Percentiles rank a stretch among this genome's conserved stretches.
phyloP scores from a whole-genome alignment of 352 stramenopile genomes.

The Phytopythium oedochilum region DNA sequence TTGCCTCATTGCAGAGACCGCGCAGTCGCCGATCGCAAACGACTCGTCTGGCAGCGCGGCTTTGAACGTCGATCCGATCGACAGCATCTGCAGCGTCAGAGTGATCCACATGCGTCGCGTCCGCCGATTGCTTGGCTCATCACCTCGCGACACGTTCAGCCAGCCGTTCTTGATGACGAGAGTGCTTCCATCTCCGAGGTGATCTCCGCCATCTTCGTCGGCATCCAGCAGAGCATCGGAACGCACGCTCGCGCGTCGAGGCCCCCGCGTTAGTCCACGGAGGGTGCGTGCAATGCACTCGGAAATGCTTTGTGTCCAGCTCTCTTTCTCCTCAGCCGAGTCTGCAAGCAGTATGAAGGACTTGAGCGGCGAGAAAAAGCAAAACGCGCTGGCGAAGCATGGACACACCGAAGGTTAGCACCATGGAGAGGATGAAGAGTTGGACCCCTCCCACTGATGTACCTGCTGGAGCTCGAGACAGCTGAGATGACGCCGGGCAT shows the following conservation, averaged over 20 bases:
- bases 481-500: conserved; percentile 71
- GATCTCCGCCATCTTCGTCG: conserved; percentile 58
- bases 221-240: conserved; percentile 50
- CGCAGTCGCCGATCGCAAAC: conserved; percentile 56
- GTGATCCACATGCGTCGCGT: conserved; percentile 68
- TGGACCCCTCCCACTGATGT: conserved; percentile 2
- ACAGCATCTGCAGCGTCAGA: conserved; percentile 70
- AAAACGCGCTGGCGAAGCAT: conserved; percentile 57
- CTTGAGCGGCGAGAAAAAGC: conserved; percentile 83
- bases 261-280: conserved; percentile 31
- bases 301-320: conserved; percentile 60
- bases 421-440: background rate
- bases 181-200: conserved; percentile 27
- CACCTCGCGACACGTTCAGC: conserved; percentile 58
- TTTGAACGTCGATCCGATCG: conserved; percentile 66
- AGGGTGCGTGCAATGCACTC: conserved; percentile 61
- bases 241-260: conserved; percentile 47
- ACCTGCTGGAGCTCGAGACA: conserved; percentile 67
- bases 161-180: conserved; percentile 87
- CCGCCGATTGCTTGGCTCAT: conserved; percentile 21
- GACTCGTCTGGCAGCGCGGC: conserved; percentile 56
- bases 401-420: conserved; percentile 3
- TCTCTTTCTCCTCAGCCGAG: conserved; percentile 52
- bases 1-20: conserved; percentile 43
- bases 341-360: conserved; percentile 81